A percentile compares a stretch with the other conserved stretches of the same genome.
These are phyloP conservation scores for Herpetospermum pedunculosum DNA, from an alignment of 306 rosid species.

Conservation along the genomic window DNA sequence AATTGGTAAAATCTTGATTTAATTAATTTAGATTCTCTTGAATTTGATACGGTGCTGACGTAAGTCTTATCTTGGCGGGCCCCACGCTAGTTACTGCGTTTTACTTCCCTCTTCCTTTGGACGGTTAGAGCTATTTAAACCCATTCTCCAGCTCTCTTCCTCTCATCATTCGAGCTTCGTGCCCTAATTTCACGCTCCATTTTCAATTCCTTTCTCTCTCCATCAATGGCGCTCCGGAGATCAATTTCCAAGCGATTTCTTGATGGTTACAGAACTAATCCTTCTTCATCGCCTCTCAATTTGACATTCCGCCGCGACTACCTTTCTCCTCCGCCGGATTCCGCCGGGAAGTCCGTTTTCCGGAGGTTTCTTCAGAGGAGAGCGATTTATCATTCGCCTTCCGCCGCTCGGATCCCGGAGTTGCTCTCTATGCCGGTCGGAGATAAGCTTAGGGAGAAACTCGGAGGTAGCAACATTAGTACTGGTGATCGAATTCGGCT, in stretches of 20 bases:
- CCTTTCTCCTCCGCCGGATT: constrained; percentile 22
- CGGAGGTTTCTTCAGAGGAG: constrained; percentile 37
- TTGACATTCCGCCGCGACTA: constrained; percentile 28
- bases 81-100: background rate
- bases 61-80: background rate
- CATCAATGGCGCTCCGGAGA: constrained; percentile 57
- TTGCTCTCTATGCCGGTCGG: constrained; percentile 43
- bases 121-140: background rate
- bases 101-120: background rate
- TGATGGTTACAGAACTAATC: constrained; percentile 5
- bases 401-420: constrained; percentile 33
- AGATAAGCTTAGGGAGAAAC: constrained; percentile 31
- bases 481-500: constrained; percentile 19
- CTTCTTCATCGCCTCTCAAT: constrained; percentile 3
- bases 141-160: background rate
- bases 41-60: background rate
- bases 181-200: background rate
- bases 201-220: background rate
- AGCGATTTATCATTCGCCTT: constrained; percentile 23
- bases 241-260: constrained; percentile 27
- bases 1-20: background rate
- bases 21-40: background rate
- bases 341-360: constrained; percentile 25
- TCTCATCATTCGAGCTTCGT: background rate
- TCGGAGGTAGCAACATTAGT: constrained; percentile 18